Conservation (phyloP, 2,329 filamentous ascomycete genomes). For the Dryadomyces quercus-mongolicae region DNA sequence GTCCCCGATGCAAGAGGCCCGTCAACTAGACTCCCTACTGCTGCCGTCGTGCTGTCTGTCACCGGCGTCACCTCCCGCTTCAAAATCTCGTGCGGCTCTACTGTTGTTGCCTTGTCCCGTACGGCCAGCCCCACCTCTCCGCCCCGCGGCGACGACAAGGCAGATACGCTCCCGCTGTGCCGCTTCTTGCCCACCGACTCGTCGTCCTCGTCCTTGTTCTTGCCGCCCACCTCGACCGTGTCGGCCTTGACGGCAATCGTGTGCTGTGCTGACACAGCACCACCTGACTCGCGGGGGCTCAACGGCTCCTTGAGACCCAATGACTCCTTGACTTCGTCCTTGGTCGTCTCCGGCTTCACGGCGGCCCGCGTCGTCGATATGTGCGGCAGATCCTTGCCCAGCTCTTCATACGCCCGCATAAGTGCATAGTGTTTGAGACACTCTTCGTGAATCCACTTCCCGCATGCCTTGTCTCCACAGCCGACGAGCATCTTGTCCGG, state of each 20-base stretch:
- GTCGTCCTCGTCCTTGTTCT: constrained; percentile 23
- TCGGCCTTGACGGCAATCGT: constrained; percentile 41
- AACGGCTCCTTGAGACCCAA: constrained; percentile 36
- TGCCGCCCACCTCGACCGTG: constrained; percentile 21
- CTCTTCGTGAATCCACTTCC: constrained; percentile 51
- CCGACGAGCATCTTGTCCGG: constrained; percentile 48
- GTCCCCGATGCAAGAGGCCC: background rate
- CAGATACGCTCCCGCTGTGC: background rate
- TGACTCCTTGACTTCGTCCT: constrained; percentile 28
- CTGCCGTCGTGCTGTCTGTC: background rate
- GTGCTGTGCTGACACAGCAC: constrained; percentile 34
- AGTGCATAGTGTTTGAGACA: constrained; percentile 47
- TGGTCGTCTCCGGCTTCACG: constrained; percentile 16
- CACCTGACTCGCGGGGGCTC: constrained; percentile 38
- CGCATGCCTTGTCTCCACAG: constrained; percentile 42
- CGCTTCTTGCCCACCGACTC: constrained; percentile 20
- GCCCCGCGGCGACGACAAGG: background rate
- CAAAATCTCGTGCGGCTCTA: background rate
- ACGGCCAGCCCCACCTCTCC: background rate
- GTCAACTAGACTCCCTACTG: constrained; percentile 9
- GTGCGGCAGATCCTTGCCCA: constrained; percentile 40
- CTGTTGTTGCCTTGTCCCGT: background rate
- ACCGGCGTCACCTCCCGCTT: constrained; percentile 8
- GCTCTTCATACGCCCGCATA: constrained; percentile 32
- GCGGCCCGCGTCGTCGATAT: constrained; percentile 18